Evolutionary conservation across 495 filamentous ascomycete species (phyloP), one percentile per base, ranked within the genome.

Genomic region (Tuber magnatum): DNA sequence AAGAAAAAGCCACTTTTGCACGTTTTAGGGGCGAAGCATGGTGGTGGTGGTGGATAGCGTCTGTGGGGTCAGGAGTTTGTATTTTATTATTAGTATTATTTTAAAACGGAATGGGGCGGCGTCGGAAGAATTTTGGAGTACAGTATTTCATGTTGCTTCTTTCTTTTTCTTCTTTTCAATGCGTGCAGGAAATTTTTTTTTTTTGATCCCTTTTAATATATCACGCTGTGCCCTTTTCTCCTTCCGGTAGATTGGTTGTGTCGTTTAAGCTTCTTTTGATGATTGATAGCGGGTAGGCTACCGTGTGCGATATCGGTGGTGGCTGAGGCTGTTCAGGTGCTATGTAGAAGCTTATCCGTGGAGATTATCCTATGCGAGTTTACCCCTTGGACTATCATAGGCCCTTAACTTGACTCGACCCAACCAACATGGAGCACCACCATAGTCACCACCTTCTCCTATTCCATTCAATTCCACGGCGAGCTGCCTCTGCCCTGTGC

Each of bases 1-100:
- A 56, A 35, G 28, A 5, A 20, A 32, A 65, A 65, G 56, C 28
- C 28, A 65, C 56, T 35, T 61, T 61, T 35, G 12, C 28, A 35
- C 28, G 76, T 68, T 78, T 79, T 79, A n/a, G 72, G 76, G 69
- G 77, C 70, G 72, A 74, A 73, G 75, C 72, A 65, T 74, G 69
- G 73, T 79, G 68, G 72, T 68, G 39, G 76, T 74, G 74, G 48
- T n/a, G 9, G 24, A 46, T 35, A 48, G 69, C 72, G 68, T 68
- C 41, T 43, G 68, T 43, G 61, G 56, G 77, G 72, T 75, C 44
- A 61, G 43, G 72, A 74, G 71, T 72, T 71, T 79, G 69, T 56
- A 68, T 73, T 73, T 69, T 79, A 65, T 68, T 70, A 73, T 78
- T 38, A 48, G 2, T 40, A 40, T 40, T 35, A 79, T 69, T 32